These are phyloP conservation scores for Vanrija sp. DNA, from an alignment of 1,284 basidiomycete genomes.

Conservation along the genomic window DNA sequence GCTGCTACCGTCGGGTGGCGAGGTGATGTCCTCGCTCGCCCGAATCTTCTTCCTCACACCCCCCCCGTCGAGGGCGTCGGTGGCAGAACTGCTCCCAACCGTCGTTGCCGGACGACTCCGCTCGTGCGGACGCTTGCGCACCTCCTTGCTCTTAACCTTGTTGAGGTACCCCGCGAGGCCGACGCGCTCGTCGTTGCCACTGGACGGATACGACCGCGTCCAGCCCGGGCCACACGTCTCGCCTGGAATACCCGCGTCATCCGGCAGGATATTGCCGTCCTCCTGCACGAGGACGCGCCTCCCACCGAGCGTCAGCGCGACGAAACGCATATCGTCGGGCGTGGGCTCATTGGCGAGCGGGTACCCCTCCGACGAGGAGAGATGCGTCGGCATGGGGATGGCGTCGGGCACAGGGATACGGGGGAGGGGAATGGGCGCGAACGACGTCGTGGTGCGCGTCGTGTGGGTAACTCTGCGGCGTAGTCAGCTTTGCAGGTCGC, in stretches of 20 bases:
- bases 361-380: slow-evolving; percentile 27
- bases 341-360: slow-evolving; percentile 42
- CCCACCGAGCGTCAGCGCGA: slow-evolving; percentile 39
- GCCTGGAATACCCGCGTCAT: slow-evolving; percentile 4
- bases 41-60: slow-evolving; percentile 35
- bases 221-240: slow-evolving; percentile 17
- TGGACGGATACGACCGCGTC: slow-evolving; percentile 23
- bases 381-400: slow-evolving; percentile 26
- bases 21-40: slow-evolving; percentile 8
- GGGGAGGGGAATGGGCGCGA: slow-evolving; percentile 42
- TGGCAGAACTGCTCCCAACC: background rate
- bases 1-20: background rate
- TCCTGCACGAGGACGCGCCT: slow-evolving; percentile 41
- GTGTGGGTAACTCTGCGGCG: slow-evolving; percentile 36
- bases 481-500: background rate
- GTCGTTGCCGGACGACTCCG: slow-evolving; percentile 7
- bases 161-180: slow-evolving; percentile 24
- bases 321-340: slow-evolving; percentile 41
- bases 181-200: slow-evolving; percentile 16
- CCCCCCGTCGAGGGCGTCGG: too few relatives aligned
- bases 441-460: slow-evolving; percentile 44
- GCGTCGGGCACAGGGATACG: slow-evolving; percentile 35
- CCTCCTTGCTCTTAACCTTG: slow-evolving; percentile 25
- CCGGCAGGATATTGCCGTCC: slow-evolving; percentile 19
- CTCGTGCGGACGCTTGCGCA: slow-evolving; percentile 35